A percentile compares a stretch with the other conserved stretches of the same genome.
phyloP scores from a whole-genome alignment of 176 grass and related monocot genomes.

The Panicum miliaceum region DNA sequence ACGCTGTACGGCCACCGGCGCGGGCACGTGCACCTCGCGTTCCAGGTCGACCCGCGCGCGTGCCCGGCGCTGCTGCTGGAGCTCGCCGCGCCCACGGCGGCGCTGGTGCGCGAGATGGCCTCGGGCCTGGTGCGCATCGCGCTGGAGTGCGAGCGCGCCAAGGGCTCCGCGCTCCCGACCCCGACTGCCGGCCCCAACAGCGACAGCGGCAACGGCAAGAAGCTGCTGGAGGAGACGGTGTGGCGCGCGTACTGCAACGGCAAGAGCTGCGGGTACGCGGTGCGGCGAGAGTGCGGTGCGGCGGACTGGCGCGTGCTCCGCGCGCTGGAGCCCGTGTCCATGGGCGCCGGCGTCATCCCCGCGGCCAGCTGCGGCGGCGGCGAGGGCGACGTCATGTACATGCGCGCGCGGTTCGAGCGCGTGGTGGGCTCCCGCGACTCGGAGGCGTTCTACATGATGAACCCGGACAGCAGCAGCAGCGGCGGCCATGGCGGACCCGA shows the following conservation, averaged over 20 bases:
- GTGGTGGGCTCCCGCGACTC: constrained; percentile 88
- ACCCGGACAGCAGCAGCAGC: constrained; percentile 59
- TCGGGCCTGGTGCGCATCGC: constrained; percentile 91
- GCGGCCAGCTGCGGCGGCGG: constrained; percentile 57
- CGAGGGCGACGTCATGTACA: constrained; percentile 93
- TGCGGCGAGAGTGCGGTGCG: constrained; percentile 70
- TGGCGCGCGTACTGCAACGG: constrained; percentile 94
- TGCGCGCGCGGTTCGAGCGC: constrained; percentile 88
- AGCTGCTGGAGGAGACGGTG: constrained; percentile 72
- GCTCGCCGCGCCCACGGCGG: constrained; percentile 71
- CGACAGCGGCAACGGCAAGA: constrained; percentile 3
- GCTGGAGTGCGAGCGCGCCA: constrained; percentile 73
- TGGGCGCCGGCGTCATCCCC: constrained; percentile 88
- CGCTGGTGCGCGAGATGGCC: constrained; percentile 82
- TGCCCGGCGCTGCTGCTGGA: constrained; percentile 77
- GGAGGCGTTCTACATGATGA: constrained; percentile 99
- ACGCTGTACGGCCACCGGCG: constrained; percentile 80
- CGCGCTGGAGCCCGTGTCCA: constrained; percentile 83
- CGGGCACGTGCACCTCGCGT: constrained; percentile 78
- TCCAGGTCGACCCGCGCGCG: constrained; percentile 73
- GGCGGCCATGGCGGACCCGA: constrained; percentile 65
- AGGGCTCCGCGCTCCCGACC: constrained; percentile 5
- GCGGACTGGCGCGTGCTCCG: constrained; percentile 77
- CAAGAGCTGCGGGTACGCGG: constrained; percentile 77
- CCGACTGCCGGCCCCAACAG: neutral